Evolutionary conservation across 331 rosid species (phyloP).

Genomic region (Pyracantha coccinea): DNA sequence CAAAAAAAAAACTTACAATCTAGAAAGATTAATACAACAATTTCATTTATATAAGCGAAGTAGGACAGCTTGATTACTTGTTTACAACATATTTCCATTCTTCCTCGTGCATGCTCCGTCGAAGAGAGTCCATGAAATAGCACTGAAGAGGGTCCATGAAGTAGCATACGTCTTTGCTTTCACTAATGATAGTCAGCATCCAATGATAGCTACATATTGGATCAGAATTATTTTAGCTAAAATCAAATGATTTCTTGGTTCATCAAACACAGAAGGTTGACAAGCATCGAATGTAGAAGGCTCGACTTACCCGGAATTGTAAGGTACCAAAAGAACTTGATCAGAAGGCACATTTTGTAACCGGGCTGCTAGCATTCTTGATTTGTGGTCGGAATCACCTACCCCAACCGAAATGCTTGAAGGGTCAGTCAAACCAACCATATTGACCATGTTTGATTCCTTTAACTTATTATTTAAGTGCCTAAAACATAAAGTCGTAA

Average conservation of each 20-base stretch:
- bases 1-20: neutral
- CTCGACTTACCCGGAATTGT: neutral
- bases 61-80: neutral
- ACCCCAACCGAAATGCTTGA: slow-evolving; percentile 1
- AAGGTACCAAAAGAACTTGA: slow-evolving; percentile 11
- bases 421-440: slow-evolving; percentile 5
- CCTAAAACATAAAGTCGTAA: neutral
- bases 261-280: neutral
- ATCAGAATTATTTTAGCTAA: neutral
- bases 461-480: slow-evolving; percentile 1
- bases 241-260: neutral
- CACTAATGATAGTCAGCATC: slow-evolving; percentile 9
- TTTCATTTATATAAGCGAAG: neutral
- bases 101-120: slow-evolving; percentile 9
- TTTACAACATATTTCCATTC: slow-evolving; percentile 11
- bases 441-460: neutral
- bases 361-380: neutral
- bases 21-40: neutral
- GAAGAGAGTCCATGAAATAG: slow-evolving; percentile 15
- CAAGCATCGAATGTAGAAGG: neutral
- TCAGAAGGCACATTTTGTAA: neutral
- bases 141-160: slow-evolving; percentile 8
- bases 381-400: neutral
- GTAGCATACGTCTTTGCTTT: slow-evolving; percentile 4
- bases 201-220: slow-evolving; percentile 5